A percentile compares a stretch with the other conserved stretches of the same genome.
These are phyloP conservation scores for Alternaria sp. DNA, from an alignment of 2,329 filamentous ascomycete species.

Conservation along the genomic window DNA sequence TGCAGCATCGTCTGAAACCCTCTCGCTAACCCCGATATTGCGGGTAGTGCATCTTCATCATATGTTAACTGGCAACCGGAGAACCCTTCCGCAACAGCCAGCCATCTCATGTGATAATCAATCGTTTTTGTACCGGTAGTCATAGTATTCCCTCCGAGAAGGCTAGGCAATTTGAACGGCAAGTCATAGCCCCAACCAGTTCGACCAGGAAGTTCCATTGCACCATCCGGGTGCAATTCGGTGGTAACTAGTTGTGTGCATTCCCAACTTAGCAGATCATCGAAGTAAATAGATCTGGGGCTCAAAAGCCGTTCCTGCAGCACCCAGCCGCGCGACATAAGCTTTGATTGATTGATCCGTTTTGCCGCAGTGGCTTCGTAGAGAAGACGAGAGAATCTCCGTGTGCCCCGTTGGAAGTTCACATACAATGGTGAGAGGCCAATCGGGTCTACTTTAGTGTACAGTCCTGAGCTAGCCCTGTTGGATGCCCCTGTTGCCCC, in stretches of 20 bases:
- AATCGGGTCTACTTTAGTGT: fast-evolving
- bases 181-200: background rate
- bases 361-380: background rate
- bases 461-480: background rate
- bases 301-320: background rate
- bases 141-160: background rate
- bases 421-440: background rate
- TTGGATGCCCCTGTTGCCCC: background rate
- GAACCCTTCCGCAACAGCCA: background rate
- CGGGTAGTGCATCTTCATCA: background rate
- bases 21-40: background rate
- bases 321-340: background rate
- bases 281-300: background rate
- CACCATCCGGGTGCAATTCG: background rate
- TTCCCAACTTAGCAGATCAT: background rate
- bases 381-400: background rate
- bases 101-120: background rate
- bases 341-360: background rate
- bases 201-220: fast-evolving
- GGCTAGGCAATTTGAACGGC: background rate
- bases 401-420: background rate
- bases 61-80: background rate
- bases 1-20: background rate
- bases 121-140: fast-evolving
- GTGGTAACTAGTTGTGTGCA: background rate